A percentile compares a stretch with the other conserved stretches of the same genome.
These are phyloP conservation scores for Centella asiatica DNA, from an alignment of 129 eudicot genomes.

Conservation along the genomic window DNA sequence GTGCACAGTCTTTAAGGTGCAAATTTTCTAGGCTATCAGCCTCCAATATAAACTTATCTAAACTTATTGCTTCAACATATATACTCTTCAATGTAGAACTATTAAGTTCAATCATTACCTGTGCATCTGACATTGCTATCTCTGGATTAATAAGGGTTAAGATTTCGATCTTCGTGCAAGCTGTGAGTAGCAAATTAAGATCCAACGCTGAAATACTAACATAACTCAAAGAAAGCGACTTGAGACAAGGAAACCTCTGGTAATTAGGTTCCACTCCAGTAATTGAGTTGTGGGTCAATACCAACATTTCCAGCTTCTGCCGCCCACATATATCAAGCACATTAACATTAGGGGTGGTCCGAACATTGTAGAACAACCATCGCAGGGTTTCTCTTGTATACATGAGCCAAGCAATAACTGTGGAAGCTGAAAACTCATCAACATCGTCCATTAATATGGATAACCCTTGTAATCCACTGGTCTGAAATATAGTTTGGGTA, in stretches of 20 bases:
- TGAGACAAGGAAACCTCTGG: conserved; percentile 51
- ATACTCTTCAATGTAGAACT: conserved; percentile 51
- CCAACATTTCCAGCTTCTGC: conserved; percentile 60
- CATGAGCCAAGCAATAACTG: conserved; percentile 82
- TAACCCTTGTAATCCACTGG: conserved; percentile 52
- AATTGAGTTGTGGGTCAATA: conserved; percentile 57
- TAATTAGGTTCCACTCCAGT: conserved; percentile 71
- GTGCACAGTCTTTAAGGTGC: conserved; percentile 72
- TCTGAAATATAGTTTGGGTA: conserved; percentile 71
- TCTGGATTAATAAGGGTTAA: conserved; percentile 56
- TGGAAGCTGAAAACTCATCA: conserved; percentile 78
- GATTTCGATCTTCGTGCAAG: conserved; percentile 65
- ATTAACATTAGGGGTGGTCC: conserved; percentile 61
- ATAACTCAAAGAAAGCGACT: conserved; percentile 54
- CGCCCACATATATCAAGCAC: conserved; percentile 75
- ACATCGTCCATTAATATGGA: conserved; percentile 76
- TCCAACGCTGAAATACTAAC: conserved; percentile 76
- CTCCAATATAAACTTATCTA: conserved; percentile 70
- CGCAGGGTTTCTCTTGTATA: conserved; percentile 59
- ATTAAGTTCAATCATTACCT: conserved; percentile 51
- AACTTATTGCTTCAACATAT: conserved; percentile 62
- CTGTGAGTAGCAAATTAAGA: conserved; percentile 55
- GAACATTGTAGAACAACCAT: conserved; percentile 52
- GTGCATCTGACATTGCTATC: conserved; percentile 65
- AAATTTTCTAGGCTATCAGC: conserved; percentile 60